Conservation (phyloP, 129 eudicot genomes). For the Saposhnikovia divaricata region DNA sequence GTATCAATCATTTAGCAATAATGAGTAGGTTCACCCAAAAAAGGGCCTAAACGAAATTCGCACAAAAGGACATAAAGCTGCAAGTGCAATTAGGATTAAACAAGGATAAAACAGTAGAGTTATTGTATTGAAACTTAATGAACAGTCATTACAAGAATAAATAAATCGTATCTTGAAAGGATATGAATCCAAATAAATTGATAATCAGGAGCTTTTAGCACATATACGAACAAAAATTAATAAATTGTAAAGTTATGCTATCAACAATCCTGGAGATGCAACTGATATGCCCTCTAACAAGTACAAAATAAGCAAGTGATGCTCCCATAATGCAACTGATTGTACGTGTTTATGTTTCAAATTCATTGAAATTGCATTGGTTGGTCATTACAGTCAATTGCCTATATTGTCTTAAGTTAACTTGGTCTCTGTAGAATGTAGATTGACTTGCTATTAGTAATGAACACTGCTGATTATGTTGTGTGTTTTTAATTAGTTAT, state of each 20-base stretch:
- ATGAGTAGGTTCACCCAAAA: too few relatives aligned
- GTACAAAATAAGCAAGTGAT: neutral
- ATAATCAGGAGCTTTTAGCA: neutral
- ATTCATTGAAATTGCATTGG: too few relatives aligned
- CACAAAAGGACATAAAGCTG: neutral
- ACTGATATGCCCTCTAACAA: neutral
- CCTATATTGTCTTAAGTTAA: too few relatives aligned
- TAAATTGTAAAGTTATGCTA: neutral
- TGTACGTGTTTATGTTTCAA: too few relatives aligned
- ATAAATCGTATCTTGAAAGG: constrained; percentile 1
- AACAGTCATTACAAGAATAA: constrained; percentile 8
- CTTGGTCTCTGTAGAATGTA: too few relatives aligned
- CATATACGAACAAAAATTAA: neutral
- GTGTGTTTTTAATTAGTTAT: too few relatives aligned
- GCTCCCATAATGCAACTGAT: too few relatives aligned
- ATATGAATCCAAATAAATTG: constrained; percentile 4
- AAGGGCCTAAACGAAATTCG: too few relatives aligned
- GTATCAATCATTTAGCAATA: too few relatives aligned
- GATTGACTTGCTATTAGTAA: too few relatives aligned
- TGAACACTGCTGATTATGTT: too few relatives aligned
- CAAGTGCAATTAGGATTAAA: neutral
- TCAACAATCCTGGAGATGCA: neutral
- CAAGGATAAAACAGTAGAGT: neutral
- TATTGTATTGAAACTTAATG: neutral
- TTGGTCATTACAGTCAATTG: too few relatives aligned